Evolutionary conservation across 129 eudicot species (phyloP).

Genomic region (Artemisia annua): DNA sequence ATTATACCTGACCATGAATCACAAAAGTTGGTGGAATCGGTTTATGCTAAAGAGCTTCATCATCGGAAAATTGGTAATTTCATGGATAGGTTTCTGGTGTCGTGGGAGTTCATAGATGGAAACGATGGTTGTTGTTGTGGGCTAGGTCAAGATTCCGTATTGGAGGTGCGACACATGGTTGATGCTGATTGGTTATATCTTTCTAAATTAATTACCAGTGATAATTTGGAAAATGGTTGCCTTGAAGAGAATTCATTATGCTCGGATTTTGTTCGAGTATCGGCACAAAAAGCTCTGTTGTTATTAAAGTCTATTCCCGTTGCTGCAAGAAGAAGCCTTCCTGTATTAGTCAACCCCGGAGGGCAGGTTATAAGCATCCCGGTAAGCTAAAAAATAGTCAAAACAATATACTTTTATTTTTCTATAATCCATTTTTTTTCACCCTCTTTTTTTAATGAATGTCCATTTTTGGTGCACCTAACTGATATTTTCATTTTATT

Average conservation of each 20-base stretch:
- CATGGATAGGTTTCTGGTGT: conserved; percentile 73
- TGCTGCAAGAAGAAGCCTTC: conserved; percentile 89
- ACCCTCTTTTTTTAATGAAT: background rate
- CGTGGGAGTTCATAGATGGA: conserved; percentile 48
- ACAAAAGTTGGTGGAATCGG: conserved; percentile 24
- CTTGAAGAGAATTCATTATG: background rate
- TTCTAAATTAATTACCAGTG: conserved; percentile 46
- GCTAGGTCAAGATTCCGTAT: conserved; percentile 37
- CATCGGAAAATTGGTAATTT: conserved; percentile 65
- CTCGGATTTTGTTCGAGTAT: conserved; percentile 32
- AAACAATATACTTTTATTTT: too few relatives aligned
- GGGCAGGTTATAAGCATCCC: conserved; percentile 70
- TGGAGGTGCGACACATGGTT: conserved; percentile 72
- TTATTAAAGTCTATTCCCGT: conserved; percentile 69
- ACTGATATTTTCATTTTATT: conserved; percentile 8
- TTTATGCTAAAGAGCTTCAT: conserved; percentile 35
- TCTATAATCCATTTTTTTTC: background rate
- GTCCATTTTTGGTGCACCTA: background rate
- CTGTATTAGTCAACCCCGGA: conserved; percentile 56
- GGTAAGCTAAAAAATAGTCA: conserved; percentile 33
- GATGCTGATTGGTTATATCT: conserved; percentile 91
- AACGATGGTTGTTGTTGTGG: conserved; percentile 32
- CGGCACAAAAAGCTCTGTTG: conserved; percentile 53
- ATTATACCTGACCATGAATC: conserved; percentile 25
- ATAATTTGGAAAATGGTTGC: conserved; percentile 23